These are phyloP conservation scores for Lippia alba DNA, from an alignment of 305 asterid species.

Conservation along the genomic window DNA sequence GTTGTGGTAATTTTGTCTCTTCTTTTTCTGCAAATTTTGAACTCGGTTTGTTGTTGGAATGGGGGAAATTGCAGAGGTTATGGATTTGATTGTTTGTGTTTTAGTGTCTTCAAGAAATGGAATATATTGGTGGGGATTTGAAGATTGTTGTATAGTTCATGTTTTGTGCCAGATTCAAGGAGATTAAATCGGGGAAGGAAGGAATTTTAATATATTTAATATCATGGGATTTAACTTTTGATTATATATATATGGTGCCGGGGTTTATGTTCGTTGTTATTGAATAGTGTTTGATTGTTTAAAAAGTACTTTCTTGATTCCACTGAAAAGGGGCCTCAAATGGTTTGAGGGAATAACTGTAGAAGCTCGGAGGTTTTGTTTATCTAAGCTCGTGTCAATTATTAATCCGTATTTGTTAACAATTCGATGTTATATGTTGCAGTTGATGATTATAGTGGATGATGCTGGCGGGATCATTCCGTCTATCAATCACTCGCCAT, in stretches of 20 bases:
- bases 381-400: no score
- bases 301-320: slow-evolving; percentile 1
- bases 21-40: background rate
- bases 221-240: no score
- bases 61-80: background rate
- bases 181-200: no score
- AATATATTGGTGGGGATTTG: no score
- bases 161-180: background rate
- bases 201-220: no score
- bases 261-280: no score
- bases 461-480: slow-evolving; percentile 72
- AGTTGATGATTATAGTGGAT: slow-evolving; percentile 80
- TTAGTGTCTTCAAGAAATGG: background rate
- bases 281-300: no score
- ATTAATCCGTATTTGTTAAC: background rate
- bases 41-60: no score
- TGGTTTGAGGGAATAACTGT: background rate
- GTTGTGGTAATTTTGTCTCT: slow-evolving; percentile 50
- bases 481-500: slow-evolving; percentile 76
- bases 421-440: slow-evolving; percentile 30
- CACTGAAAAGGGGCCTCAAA: background rate
- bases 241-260: no score
- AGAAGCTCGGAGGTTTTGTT: no score
- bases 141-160: background rate
- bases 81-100: slow-evolving; percentile 12